phyloP scores from a whole-genome alignment of 2,329 filamentous ascomycete genomes.

The Xylariaceae sp. region DNA sequence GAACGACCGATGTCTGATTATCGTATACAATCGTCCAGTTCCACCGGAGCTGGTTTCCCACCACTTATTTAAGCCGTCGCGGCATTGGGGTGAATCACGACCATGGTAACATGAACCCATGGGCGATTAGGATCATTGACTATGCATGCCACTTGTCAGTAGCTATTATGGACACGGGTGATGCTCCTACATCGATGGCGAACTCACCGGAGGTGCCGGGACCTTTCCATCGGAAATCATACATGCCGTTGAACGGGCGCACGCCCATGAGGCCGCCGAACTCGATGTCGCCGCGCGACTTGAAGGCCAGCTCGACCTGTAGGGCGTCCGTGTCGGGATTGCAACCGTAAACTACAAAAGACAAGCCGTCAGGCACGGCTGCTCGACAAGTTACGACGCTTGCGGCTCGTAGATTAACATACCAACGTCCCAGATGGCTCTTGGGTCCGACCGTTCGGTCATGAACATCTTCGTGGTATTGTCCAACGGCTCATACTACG shows the following conservation, averaged over 20 bases:
- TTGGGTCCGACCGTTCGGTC: slow-evolving; percentile 40
- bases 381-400: background rate
- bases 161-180: background rate
- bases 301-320: slow-evolving; percentile 36
- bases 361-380: background rate
- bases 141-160: slow-evolving; percentile 7
- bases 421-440: slow-evolving; percentile 36
- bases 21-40: too few relatives aligned
- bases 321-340: slow-evolving; percentile 37
- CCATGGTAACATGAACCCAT: slow-evolving; percentile 17
- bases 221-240: slow-evolving; percentile 41
- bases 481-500: slow-evolving; percentile 37
- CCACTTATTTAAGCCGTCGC: background rate
- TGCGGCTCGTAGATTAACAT: background rate
- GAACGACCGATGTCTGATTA: too few relatives aligned
- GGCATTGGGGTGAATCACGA: slow-evolving; percentile 8
- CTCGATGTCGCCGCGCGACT: slow-evolving; percentile 27
- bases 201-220: slow-evolving; percentile 34
- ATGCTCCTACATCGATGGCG: background rate
- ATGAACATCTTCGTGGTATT: slow-evolving; percentile 46
- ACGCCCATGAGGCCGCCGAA: slow-evolving; percentile 38
- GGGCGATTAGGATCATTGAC: slow-evolving; percentile 19
- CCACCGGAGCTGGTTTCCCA: background rate
- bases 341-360: slow-evolving; percentile 33
- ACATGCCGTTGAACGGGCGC: slow-evolving; percentile 33